These are phyloP conservation scores for Coniochaeta hoffmannii DNA, from an alignment of 2,329 filamentous ascomycete genomes.

Conservation along the genomic window DNA sequence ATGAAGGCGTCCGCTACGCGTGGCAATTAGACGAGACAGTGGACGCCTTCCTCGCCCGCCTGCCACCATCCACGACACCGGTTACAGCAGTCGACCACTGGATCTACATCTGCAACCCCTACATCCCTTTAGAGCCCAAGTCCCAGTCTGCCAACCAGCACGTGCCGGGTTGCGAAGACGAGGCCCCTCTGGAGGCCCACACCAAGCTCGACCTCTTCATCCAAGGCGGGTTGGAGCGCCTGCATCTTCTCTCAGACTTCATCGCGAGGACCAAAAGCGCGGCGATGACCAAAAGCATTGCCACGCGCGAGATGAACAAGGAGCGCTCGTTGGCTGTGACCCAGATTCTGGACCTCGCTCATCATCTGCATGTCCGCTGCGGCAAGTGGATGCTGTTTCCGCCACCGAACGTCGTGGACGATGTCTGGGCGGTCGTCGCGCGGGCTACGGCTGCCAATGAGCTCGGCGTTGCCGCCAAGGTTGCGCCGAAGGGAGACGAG, in stretches of 20 bases:
- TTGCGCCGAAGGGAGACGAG: slow-evolving; percentile 47
- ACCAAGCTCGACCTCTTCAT: slow-evolving; percentile 41
- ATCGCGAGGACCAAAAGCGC: slow-evolving; percentile 36
- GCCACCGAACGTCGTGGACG: slow-evolving; percentile 43
- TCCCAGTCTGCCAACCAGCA: slow-evolving; percentile 26
- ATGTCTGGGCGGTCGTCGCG: slow-evolving; percentile 59
- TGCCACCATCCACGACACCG: slow-evolving; percentile 59
- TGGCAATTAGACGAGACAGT: slow-evolving; percentile 40
- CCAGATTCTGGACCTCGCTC: slow-evolving; percentile 55
- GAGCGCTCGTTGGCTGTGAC: slow-evolving; percentile 40
- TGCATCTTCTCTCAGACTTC: slow-evolving; percentile 38
- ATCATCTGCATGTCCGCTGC: slow-evolving; percentile 45
- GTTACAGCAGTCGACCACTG: slow-evolving; percentile 43
- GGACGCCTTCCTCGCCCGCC: slow-evolving; percentile 51
- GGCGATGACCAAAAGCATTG: slow-evolving; percentile 23
- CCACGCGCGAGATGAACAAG: slow-evolving; percentile 39
- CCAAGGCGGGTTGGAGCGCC: slow-evolving; percentile 42
- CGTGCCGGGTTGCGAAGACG: slow-evolving; percentile 37
- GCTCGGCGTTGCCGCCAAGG: slow-evolving; percentile 67
- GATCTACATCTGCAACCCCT: slow-evolving; percentile 68
- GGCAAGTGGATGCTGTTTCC: slow-evolving; percentile 83
- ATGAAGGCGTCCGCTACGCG: slow-evolving; percentile 43
- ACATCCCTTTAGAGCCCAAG: slow-evolving; percentile 28
- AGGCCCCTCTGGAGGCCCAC: slow-evolving; percentile 37
- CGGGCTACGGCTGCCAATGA: slow-evolving; percentile 59